Base-by-base conservation (phyloP, 2,329 filamentous ascomycete species). In the Myriosclerotinia duriaeana region DNA sequence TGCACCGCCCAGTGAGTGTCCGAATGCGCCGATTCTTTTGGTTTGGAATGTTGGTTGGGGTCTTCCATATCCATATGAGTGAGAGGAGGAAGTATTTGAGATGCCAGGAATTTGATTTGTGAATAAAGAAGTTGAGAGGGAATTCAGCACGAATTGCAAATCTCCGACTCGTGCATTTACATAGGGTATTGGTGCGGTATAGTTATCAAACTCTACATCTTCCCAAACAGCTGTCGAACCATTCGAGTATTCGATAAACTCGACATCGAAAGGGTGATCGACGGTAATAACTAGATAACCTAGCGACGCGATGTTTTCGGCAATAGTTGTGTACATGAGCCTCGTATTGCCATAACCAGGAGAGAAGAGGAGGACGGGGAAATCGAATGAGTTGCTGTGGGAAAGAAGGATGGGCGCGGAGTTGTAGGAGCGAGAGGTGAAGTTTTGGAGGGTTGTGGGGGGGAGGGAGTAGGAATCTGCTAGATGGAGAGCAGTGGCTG, bases 231-330 rank as follows among this genome's bases (percentile, higher is more conserved):
- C 55, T 7, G 46, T 44, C 8, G 66, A 66, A 36, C 69, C 72
- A 52, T 78, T 72, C 0, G 76, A 75, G 26, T 75, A 79, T 36
- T 74, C 73, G 8, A 79, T 73, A 22, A 78, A 73, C 12, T 73
- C 69, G 0, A 72, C 71, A 67, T 79, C 77, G 58, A 77, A 77
- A 4, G 77, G 74, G 60, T 78, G 77, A 58, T 79, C 77, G 30
- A 78, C 68, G 5, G 75, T 74, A 4, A 78, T 68, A 14, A 78
- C 75, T 3, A 71, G 70, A 61, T 76, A 79, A 6, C 78, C 78
- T 4, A 69, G 38, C 55, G 77, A 78, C 12, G 78, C 73, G 3
- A 79, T 65, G 38, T 72, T 68, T 66, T 76, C 73, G 20, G 74
- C 74, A 11, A 77, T 69, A 7, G 68, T 67, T 48, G 66, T 75